These are phyloP conservation scores for Ambrosia hybrid DNA, from an alignment of 140 eudicot genomes.

Conservation along the genomic window DNA sequence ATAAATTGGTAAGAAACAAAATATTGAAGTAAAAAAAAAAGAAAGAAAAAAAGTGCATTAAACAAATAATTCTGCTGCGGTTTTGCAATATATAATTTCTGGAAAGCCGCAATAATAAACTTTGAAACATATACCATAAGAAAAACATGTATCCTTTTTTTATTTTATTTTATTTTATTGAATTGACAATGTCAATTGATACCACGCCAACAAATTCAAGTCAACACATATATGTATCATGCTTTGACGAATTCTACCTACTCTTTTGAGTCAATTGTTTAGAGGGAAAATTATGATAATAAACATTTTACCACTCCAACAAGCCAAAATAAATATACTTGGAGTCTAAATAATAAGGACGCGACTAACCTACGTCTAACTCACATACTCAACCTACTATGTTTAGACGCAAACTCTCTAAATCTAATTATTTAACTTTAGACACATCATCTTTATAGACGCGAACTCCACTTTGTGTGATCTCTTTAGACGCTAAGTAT, in stretches of 20 bases:
- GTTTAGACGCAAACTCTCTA: too few species aligned
- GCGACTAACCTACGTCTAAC: too few species aligned
- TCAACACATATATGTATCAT: not conserved
- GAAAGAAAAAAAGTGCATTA: not conserved
- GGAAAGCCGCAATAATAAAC: slow-evolving; percentile 11
- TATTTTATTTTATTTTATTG: not conserved
- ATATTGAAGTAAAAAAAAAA: not conserved
- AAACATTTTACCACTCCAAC: not conserved
- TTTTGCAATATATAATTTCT: slow-evolving; percentile 1
- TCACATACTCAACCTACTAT: too few species aligned
- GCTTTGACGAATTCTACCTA: slow-evolving; percentile 13
- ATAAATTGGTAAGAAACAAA: not conserved
- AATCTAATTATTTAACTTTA: too few species aligned
- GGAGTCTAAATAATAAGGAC: too few species aligned
- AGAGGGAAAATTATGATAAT: not conserved
- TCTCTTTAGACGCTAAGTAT: too few species aligned
- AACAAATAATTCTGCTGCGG: slow-evolving; percentile 1
- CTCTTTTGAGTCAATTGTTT: not conserved
- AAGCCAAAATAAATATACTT: too few species aligned
- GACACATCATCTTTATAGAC: too few species aligned
- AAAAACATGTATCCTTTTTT: not conserved
- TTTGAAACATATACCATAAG: slow-evolving; percentile 1
- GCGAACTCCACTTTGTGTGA: too few species aligned
- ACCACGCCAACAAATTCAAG: not conserved
- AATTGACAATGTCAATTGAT: not conserved